Evolutionary conservation across 148 eudicot genomes (phyloP), one percentile per base, ranked within the genome.

Genomic region (Amaranthus cruentus): DNA sequence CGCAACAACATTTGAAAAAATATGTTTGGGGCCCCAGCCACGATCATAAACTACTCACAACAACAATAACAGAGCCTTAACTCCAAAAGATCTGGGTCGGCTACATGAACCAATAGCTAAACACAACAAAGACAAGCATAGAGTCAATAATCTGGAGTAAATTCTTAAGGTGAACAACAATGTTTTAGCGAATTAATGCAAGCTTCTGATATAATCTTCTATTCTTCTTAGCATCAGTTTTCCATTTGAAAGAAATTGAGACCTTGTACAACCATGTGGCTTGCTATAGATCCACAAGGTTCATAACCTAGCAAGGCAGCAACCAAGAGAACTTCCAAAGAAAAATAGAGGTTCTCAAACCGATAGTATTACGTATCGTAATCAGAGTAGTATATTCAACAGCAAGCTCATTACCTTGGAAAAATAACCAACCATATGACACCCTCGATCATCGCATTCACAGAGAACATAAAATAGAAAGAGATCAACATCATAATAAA

Each of bases 401-500:
- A 70, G 21, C 28, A 55, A 43, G 12, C 49, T 28, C 38, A 67
- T 74, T 84, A 94, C 98, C 97, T 94, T 94, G 42, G 98, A 94
- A 78, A 94, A 94, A 83, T 94, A 94, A 69, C 98, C 98, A 77
- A 94, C 98, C 98, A 94, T 94, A 84, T 89, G 98, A 88, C 98
- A 94, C 71, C 98, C 98, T 73, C 97, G 89, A 88, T 94, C 97
- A 79, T 94, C 98, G 80, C 98, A 94, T 81, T 91, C 98, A 72
- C 97, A 94, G 55, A 94, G 86, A 68, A 94, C 89, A 71, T 94
- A 94, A 77, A 94, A 94, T 57, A 94, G 80, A 82, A 94, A 94
- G 52, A 94, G 86, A 73, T 94, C 98, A 56, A 94, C 97, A 48
- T 94, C 98, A 71, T 94, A 94, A 83, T 94, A 94, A 44, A 94